Evolutionary conservation across 768 basidiomycete species (phyloP), one percentile per base, ranked within the genome.

Genomic region (Asterophora lycoperdoides): DNA sequence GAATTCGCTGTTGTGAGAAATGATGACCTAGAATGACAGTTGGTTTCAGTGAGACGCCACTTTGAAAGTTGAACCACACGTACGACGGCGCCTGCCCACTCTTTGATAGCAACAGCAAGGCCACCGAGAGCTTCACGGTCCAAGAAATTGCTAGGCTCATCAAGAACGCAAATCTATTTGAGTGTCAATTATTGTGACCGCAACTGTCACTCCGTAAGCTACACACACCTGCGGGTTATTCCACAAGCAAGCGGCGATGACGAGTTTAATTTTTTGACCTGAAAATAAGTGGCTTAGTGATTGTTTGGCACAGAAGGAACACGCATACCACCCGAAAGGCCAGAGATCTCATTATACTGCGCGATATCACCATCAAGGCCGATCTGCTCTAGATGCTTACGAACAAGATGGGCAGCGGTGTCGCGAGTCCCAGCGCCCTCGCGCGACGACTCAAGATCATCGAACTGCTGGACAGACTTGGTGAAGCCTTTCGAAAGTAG

Each of bases 351-450:
- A 62, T 96, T 95, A 70, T 98, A 97, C 68, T 96, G 92, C 9
- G 94, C 94, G 52, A 97, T 97, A 71, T 97, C 92, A 36, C 94
- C 94, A 69, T 97, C 92, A 33, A 98, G 76, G 30, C 94, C 95
- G 56, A 98, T 91, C 57, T 93, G 93, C 67, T 96, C 93, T 39
- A 98, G 71, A 58, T 94, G 91, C 68, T 93, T 91, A 56, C 94
- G 80, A 40, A 97, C 89, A 40, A 89, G 71, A 58, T 83, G 77
- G 13, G 81, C 80, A 30, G 84, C 70, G 5, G 93, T 95, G 57
- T 98, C 94, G 36, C 93, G 83, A 26, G 86, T 73, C 42, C 94
- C 95, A 48, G 95, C 93, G 52, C 94, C 94, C 68, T 98, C 94
- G 57, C 95, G 74, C 3, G 93, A 96, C 1, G 94, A 86, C 67